Conservation (phyloP, 495 filamentous ascomycete genomes). For the Aspergillus ellipticus region DNA sequence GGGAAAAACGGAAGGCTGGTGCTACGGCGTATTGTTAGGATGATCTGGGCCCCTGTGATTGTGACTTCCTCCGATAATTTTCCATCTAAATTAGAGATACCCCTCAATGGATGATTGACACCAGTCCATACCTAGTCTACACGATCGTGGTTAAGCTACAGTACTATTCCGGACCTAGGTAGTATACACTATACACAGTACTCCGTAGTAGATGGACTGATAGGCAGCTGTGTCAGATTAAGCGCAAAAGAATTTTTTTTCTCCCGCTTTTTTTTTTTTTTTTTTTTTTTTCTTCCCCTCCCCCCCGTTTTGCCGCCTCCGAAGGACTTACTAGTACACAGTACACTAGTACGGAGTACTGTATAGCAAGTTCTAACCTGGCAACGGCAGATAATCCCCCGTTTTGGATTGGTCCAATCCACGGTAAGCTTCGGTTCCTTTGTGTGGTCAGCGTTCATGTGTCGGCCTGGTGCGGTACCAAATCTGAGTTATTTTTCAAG, state of each 20-base stretch:
- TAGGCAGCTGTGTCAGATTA: conserved; percentile 1
- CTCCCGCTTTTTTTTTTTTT: conserved; percentile 6
- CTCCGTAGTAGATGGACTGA: neutral
- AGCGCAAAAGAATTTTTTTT: conserved; percentile 7
- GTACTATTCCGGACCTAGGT: neutral
- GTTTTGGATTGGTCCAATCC: neutral
- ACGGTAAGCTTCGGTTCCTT: conserved; percentile 1
- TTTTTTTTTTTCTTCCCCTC: conserved; percentile 7
- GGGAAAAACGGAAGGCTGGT: neutral
- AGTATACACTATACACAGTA: no score
- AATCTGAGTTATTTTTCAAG: conserved; percentile 3
- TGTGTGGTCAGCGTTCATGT: neutral
- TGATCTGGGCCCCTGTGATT: neutral
- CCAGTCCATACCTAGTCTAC: neutral
- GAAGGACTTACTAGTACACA: no score
- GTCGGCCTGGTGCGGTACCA: neutral
- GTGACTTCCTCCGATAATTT: neutral
- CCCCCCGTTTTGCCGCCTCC: neutral
- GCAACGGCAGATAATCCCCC: conserved; percentile 1
- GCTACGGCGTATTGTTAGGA: neutral
- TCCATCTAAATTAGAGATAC: conserved; percentile 3
- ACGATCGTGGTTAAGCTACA: neutral
- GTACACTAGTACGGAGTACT: no score
- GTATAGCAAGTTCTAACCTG: neutral
- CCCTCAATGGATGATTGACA: conserved; percentile 6